A percentile compares a stretch with the other conserved stretches of the same genome.
phyloP scores from a whole-genome alignment of 176 grass and related monocot species.

The Otatea glauca region DNA sequence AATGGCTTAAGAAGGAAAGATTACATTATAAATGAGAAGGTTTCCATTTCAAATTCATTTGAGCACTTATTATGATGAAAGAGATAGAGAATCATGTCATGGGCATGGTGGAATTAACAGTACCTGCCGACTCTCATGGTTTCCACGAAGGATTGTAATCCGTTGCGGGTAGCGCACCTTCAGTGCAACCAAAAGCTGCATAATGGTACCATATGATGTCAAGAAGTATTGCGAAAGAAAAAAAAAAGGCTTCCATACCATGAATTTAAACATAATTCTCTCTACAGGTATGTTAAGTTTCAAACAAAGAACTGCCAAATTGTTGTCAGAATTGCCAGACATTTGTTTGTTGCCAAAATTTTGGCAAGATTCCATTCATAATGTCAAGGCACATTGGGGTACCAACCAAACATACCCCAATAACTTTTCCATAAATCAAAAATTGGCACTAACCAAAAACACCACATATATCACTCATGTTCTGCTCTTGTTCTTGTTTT shows the following conservation, averaged over 20 bases:
- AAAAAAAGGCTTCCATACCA: not conserved
- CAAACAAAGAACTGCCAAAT: not conserved
- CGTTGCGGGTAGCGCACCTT: constrained; percentile 87
- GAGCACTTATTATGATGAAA: not conserved
- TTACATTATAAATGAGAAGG: constrained; percentile 12
- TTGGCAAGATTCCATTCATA: not conserved
- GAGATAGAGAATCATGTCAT: not conserved
- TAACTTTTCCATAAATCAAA: not conserved
- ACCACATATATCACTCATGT: not conserved
- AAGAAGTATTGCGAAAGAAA: not conserved
- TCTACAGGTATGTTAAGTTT: not conserved
- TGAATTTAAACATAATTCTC: constrained; percentile 8
- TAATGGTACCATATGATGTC: constrained; percentile 8
- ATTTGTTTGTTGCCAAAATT: not conserved
- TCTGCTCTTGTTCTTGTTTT: constrained; percentile 5
- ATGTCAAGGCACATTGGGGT: not conserved
- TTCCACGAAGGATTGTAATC: constrained; percentile 89
- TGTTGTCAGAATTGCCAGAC: not conserved
- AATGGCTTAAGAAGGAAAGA: not conserved
- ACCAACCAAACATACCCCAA: not conserved
- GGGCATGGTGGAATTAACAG: not conserved
- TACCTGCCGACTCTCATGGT: constrained; percentile 89
- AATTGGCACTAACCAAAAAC: not conserved
- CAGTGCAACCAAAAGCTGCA: constrained; percentile 86
- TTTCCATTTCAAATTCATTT: not conserved